Evolutionary conservation across 768 basidiomycete species (phyloP), one percentile per base, ranked within the genome.

Genomic region (Clitopilus hobsonii): DNA sequence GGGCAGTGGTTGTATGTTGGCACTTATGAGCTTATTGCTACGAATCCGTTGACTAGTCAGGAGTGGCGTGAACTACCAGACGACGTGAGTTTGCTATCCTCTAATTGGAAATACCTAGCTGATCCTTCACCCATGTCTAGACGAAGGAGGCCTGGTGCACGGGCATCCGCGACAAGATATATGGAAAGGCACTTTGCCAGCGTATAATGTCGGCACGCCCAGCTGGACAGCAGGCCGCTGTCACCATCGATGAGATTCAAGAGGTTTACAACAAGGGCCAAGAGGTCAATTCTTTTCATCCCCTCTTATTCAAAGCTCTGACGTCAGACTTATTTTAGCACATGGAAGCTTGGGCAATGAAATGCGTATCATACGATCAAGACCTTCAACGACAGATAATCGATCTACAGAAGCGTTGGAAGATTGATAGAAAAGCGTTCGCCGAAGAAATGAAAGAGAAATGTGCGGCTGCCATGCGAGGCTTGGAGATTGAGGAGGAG

Each of bases 1-100:
- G 45, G 69, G 61, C 3, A 57, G 4, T 77, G 74, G 59, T 75
- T 65, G 6, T 63, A 69, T n/a, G 55, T 56, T 50, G 78, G 72
- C 13, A 71, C 74, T 38, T 70, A 70, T 25, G 61, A 64, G 16
- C 69, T 65, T 14, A 64, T 64, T 27, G 59, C 56, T 0, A 68
- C 67, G 69, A 71, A 77, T 45, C 80, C 79, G 24, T 65, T 56
- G 1, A 74, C 73, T 6, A 61, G 63, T 62, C 49, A 50, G 58
- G 59, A 62, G 60, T 52, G 64, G 67, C 49, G 48, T 55, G 11
- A 45, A 52, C 49, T 60, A 56, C 11, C 62, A 36, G 61, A 65
- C 11, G 50, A 56, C 30, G 69, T 62, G 26, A 14, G 63, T 54
- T 13, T 13, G 14, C 18, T 16, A 28, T 10, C 13, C 13, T 16